phyloP scores from a whole-genome alignment of 768 basidiomycete genomes.

The Panaeolus papilionaceus region DNA sequence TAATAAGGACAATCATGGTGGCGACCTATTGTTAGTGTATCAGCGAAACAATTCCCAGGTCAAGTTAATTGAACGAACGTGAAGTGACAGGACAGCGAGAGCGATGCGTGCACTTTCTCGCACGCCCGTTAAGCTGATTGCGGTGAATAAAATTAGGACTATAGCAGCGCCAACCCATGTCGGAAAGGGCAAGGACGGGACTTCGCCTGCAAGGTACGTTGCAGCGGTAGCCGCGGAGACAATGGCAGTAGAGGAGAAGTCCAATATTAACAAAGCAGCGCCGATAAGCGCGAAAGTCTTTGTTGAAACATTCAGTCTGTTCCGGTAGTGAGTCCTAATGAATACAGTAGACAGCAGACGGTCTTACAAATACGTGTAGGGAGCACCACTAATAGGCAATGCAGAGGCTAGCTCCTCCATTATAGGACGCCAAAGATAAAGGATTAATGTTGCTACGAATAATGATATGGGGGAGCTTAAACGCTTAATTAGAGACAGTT shows the following conservation, averaged over 20 bases:
- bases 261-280: constrained; percentile 71
- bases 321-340: not conserved
- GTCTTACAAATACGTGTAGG: constrained; percentile 70
- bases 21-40: constrained; percentile 43
- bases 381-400: constrained; percentile 71
- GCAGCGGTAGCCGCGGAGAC: constrained; percentile 79
- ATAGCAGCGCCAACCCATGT: constrained; percentile 55
- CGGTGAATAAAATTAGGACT: constrained; percentile 59
- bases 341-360: not conserved
- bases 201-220: constrained; percentile 70
- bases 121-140: constrained; percentile 62
- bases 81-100: constrained; percentile 59
- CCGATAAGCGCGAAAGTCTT: constrained; percentile 69
- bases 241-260: constrained; percentile 71
- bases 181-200: constrained; percentile 58
- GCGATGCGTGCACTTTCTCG: constrained; percentile 70
- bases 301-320: constrained; percentile 66
- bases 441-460: constrained; percentile 61
- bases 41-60: constrained; percentile 18
- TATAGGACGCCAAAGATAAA: constrained; percentile 77
- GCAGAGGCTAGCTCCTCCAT: constrained; percentile 77
- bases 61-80: constrained; percentile 46
- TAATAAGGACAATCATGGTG: constrained; percentile 61
- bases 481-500: not conserved
- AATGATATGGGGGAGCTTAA: constrained; percentile 72